A percentile compares a stretch with the other conserved stretches of the same genome.
phyloP scores from a whole-genome alignment of 495 filamentous ascomycete genomes.

The Massariosphaeria phaeospora region DNA sequence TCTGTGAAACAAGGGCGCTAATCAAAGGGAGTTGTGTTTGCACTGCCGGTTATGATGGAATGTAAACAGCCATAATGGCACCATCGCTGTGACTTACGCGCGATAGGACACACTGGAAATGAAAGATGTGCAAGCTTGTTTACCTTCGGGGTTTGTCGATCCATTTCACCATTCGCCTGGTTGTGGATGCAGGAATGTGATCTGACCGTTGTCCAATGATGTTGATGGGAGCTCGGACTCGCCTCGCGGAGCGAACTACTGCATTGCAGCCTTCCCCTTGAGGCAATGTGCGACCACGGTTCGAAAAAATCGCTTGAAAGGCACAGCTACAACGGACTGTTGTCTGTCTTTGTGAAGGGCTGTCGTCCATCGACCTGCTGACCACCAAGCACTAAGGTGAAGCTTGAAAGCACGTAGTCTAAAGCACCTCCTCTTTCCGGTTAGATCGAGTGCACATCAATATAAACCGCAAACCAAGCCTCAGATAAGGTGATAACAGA shows the following conservation, averaged over 20 bases:
- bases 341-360: not conserved
- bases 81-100: no score
- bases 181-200: not conserved
- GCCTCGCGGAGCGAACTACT: constrained; percentile 7
- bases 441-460: constrained; percentile 13
- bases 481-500: constrained; percentile 22
- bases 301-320: constrained; percentile 1
- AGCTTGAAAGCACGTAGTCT: constrained; percentile 25
- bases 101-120: constrained; percentile 8
- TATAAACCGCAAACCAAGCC: constrained; percentile 9
- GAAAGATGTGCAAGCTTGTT: constrained; percentile 9
- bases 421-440: constrained; percentile 23
- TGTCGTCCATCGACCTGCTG: constrained; percentile 10
- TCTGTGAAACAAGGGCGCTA: no score
- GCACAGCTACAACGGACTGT: not conserved
- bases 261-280: constrained; percentile 17
- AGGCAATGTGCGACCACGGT: constrained; percentile 9
- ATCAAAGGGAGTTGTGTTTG: no score
- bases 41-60: no score
- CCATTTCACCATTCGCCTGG: not conserved
- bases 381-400: constrained; percentile 19
- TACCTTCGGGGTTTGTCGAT: constrained; percentile 5
- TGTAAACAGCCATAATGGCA: no score
- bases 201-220: constrained; percentile 4
- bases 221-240: not conserved